Percentiles rank a stretch among this genome's conserved stretches.
phyloP scores from a whole-genome alignment of 2,329 filamentous ascomycete genomes.

The Endothia cerciana region DNA sequence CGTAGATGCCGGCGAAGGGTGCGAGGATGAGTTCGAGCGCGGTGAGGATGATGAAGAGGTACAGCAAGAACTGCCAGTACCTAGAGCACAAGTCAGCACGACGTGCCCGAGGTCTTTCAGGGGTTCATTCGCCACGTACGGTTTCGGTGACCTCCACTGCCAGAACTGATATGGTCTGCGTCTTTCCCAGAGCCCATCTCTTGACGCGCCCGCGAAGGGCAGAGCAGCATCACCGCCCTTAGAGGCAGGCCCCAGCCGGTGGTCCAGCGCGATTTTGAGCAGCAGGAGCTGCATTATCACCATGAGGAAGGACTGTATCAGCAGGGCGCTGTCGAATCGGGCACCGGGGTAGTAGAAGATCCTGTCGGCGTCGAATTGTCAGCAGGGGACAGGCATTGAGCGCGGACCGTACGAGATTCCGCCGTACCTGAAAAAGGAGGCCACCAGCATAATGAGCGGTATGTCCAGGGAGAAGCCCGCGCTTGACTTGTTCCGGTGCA shows the following conservation, averaged over 20 bases:
- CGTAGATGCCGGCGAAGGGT: conserved; percentile 60
- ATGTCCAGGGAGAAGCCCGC: conserved; percentile 73
- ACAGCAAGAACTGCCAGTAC: conserved; percentile 79
- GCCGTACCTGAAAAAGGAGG: conserved; percentile 65
- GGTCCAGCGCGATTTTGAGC: conserved; percentile 70
- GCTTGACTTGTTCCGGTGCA: conserved; percentile 66
- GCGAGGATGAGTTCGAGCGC: conserved; percentile 70
- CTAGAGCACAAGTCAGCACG: conserved; percentile 44
- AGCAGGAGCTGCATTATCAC: conserved; percentile 65
- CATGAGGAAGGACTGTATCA: conserved; percentile 69
- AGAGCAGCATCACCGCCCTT: conserved; percentile 63
- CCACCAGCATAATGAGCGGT: conserved; percentile 72
- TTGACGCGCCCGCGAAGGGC: conserved; percentile 62
- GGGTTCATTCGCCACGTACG: conserved; percentile 48
- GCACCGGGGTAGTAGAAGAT: conserved; percentile 73
- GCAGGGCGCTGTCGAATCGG: conserved; percentile 64
- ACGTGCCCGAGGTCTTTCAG: neutral
- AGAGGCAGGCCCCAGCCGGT: conserved; percentile 62
- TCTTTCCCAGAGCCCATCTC: conserved; percentile 45
- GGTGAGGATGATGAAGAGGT: conserved; percentile 65
- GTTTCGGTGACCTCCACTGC: conserved; percentile 76
- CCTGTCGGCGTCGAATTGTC: conserved; percentile 42
- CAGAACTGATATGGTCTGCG: conserved; percentile 77
- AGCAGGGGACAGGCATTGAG: conserved; percentile 7
- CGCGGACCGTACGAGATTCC: neutral